These are phyloP conservation scores for Collybiopsis confluens DNA, from an alignment of 768 basidiomycete genomes.

Conservation along the genomic window DNA sequence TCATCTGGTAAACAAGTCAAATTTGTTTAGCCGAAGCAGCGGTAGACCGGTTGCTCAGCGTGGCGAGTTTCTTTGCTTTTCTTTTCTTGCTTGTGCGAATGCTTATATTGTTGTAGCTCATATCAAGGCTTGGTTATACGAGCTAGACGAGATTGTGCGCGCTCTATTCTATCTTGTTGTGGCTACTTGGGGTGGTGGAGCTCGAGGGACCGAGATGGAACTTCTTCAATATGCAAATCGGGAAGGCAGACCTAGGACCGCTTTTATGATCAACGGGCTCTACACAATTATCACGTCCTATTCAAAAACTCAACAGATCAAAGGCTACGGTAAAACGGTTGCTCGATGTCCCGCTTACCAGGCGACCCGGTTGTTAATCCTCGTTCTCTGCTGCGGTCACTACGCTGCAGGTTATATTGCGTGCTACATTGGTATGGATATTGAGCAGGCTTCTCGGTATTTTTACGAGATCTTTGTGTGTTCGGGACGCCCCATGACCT, in stretches of 20 bases:
- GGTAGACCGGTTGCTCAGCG: background rate
- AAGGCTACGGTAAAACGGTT: conserved; percentile 9
- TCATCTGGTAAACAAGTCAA: background rate
- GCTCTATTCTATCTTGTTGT: conserved; percentile 12
- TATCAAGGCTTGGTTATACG: background rate
- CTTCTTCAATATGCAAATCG: conserved; percentile 11
- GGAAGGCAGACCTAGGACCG: background rate
- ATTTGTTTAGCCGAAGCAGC: background rate
- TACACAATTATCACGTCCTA: conserved; percentile 9
- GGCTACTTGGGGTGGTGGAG: conserved; percentile 13
- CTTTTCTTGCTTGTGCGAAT: background rate
- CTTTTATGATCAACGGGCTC: conserved; percentile 13
- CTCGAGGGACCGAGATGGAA: conserved; percentile 12
- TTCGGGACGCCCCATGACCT: background rate
- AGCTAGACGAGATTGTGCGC: conserved; percentile 10
- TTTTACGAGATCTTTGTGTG: conserved; percentile 2
- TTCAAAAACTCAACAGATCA: conserved; percentile 12
- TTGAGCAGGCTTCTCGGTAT: background rate
- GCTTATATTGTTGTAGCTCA: background rate
- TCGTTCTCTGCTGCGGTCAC: background rate
- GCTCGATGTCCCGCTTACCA: conserved; percentile 8
- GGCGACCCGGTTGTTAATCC: conserved; percentile 3
- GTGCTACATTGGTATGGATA: background rate
- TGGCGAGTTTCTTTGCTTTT: background rate
- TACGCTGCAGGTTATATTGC: conserved; percentile 1